Conservation (phyloP, 2,329 filamentous ascomycete species). For the Diatrype stigma region DNA sequence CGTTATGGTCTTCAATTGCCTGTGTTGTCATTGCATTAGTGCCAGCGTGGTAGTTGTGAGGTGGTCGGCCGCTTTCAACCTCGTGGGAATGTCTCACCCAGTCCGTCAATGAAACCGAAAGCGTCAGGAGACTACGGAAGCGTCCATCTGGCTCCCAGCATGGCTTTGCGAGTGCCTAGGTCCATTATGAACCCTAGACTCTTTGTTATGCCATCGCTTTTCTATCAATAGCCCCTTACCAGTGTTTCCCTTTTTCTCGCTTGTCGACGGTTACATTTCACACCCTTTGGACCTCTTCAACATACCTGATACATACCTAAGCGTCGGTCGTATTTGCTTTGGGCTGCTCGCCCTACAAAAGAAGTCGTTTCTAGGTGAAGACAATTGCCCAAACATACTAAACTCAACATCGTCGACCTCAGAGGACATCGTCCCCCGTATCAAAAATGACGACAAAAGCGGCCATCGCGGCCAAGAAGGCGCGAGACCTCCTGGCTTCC, state of each 20-base stretch:
- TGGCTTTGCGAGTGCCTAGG: neutral
- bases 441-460: too few relatives aligned
- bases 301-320: too few relatives aligned
- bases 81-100: slow-evolving; percentile 16
- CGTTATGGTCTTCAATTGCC: neutral
- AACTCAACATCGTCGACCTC: too few relatives aligned
- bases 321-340: neutral
- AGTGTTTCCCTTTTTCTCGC: neutral
- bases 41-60: neutral
- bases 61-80: slow-evolving; percentile 10
- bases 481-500: too few relatives aligned
- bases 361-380: neutral
- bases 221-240: neutral
- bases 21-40: neutral
- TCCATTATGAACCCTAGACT: neutral
- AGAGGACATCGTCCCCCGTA: too few relatives aligned
- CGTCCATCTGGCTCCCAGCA: neutral
- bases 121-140: neutral
- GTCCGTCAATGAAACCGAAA: neutral
- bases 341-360: neutral
- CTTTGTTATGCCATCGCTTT: neutral
- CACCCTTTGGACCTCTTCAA: neutral
- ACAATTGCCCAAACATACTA: too few relatives aligned
- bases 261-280: neutral
- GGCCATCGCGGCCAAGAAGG: too few relatives aligned